These are phyloP conservation scores for Botrytis paeoniae DNA, from an alignment of 2,329 filamentous ascomycete species.

Conservation along the genomic window DNA sequence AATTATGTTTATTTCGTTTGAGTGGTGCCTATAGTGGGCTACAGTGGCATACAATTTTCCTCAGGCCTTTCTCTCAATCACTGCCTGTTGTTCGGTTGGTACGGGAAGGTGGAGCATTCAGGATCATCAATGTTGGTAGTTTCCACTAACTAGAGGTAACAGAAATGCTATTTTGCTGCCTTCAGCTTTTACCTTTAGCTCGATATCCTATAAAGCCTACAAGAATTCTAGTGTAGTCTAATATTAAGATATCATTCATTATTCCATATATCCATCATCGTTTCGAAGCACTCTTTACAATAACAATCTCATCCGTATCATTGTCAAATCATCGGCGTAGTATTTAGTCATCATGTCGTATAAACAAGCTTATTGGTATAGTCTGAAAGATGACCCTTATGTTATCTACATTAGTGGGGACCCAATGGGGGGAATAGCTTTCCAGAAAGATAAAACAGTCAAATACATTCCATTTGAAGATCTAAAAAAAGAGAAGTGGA, in stretches of 20 bases:
- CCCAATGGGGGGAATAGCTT: no score
- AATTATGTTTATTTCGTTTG: neutral
- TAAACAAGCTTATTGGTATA: neutral
- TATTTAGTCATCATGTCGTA: neutral
- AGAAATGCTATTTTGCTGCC: neutral
- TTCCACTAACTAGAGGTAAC: neutral
- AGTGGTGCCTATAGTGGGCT: neutral
- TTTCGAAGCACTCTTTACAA: neutral
- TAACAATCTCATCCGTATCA: neutral
- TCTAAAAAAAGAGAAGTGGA: no score
- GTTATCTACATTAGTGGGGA: no score
- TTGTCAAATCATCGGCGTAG: neutral
- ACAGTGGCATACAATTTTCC: neutral
- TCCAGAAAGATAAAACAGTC: neutral
- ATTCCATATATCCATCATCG: neutral
- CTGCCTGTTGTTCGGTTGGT: no score
- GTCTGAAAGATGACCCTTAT: accelerated
- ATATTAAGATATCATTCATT: neutral
- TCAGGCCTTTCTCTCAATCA: neutral
- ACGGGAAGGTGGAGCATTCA: neutral
- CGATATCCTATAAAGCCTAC: neutral
- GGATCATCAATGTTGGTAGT: neutral
- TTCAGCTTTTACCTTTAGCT: accelerated
- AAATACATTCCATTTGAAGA: no score
- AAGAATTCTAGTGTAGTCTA: neutral